A percentile compares a stretch with the other conserved stretches of the same genome.
Conservation (phyloP, 1,284 basidiomycete genomes). For the Irpex lacteus region DNA sequence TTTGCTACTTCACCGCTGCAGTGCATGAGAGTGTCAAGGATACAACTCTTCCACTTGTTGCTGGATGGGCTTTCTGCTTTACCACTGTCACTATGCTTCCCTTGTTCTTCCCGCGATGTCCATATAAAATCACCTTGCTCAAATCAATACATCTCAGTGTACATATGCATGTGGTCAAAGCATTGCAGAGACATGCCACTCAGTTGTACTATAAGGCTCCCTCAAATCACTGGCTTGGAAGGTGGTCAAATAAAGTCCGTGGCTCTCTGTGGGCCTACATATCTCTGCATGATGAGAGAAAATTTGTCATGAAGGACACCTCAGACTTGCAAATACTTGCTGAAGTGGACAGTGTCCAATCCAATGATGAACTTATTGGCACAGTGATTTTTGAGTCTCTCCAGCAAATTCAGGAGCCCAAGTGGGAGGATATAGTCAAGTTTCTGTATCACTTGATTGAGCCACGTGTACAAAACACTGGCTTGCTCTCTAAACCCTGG, state of each 20-base stretch:
- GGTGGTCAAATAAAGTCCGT: too few relatives aligned
- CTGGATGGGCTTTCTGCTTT: constrained; percentile 3
- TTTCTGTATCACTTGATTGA: not conserved
- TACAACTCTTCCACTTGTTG: not conserved
- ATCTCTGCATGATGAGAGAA: too few relatives aligned
- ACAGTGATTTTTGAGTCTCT: not conserved
- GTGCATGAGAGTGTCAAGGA: not conserved
- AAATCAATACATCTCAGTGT: not conserved
- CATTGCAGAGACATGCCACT: too few relatives aligned
- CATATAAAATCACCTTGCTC: constrained; percentile 4
- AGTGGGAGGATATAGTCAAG: not conserved
- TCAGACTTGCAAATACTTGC: not conserved
- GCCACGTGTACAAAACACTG: not conserved
- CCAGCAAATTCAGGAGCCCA: not conserved
- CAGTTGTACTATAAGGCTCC: not conserved
- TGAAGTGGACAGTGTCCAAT: not conserved
- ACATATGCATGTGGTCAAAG: too few relatives aligned
- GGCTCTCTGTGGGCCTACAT: too few relatives aligned
- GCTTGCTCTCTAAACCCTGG: too few relatives aligned
- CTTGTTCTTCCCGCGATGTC: constrained; percentile 1
- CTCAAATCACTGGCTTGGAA: too few relatives aligned
- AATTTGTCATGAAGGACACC: not conserved
- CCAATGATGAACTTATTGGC: not conserved
- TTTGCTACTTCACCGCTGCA: constrained; percentile 4
- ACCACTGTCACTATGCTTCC: not conserved